A percentile compares a stretch with the other conserved stretches of the same genome.
Conservation (phyloP, 768 basidiomycete genomes). For the Macrocybe gigantea region DNA sequence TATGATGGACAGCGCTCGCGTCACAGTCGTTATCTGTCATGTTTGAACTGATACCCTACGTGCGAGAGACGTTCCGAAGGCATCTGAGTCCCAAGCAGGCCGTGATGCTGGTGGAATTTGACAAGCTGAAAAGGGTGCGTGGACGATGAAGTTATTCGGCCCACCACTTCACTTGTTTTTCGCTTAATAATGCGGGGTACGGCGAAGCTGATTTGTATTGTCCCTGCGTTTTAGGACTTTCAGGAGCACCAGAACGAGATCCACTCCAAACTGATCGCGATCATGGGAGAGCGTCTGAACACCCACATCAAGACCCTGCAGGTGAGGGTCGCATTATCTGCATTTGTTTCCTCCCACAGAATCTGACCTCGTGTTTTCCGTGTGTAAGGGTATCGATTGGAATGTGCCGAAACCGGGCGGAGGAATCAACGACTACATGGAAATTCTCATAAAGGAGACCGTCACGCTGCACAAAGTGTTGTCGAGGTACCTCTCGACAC, state of each 20-base stretch:
- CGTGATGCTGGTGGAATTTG: conserved; percentile 96
- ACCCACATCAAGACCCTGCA: conserved; percentile 82
- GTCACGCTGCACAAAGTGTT: conserved; percentile 94
- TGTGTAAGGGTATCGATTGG: conserved; percentile 72
- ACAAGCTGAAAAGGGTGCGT: conserved; percentile 91
- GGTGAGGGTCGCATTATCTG: conserved; percentile 31
- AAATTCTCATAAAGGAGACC: conserved; percentile 90
- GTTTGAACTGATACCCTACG: conserved; percentile 90
- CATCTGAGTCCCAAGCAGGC: conserved; percentile 94
- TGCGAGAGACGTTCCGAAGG: conserved; percentile 90
- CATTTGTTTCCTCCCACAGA: not conserved
- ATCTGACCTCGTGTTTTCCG: not conserved
- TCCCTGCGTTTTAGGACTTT: conserved; percentile 61
- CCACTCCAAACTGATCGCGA: conserved; percentile 93
- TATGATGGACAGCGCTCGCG: conserved; percentile 62
- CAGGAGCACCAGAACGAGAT: conserved; percentile 99
- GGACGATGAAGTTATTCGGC: not conserved
- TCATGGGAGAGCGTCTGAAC: conserved; percentile 92
- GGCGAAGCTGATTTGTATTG: not conserved
- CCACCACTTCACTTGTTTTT: conserved; percentile 1
- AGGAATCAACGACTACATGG: conserved; percentile 87
- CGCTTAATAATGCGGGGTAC: not conserved
- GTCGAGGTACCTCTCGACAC: conserved; percentile 76
- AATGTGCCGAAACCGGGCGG: conserved; percentile 50
- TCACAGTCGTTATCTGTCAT: conserved; percentile 95